Conservation (phyloP, 2,329 filamentous ascomycete species). For the Phaeosphaeria sp. region DNA sequence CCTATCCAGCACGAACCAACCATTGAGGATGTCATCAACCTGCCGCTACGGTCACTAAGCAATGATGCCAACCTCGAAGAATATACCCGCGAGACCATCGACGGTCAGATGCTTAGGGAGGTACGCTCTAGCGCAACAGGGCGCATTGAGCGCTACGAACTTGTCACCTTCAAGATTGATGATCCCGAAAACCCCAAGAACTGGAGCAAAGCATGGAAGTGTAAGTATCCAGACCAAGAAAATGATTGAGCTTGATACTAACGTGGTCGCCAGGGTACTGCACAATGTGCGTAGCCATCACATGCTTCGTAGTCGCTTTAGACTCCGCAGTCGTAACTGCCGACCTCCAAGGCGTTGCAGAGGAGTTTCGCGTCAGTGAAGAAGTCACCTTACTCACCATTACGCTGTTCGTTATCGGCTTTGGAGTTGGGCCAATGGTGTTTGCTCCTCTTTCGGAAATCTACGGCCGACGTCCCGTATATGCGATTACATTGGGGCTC, state of each 20-base stretch:
- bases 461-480: constrained; percentile 73
- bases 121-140: constrained; percentile 62
- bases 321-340: constrained; percentile 78
- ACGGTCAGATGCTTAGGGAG: constrained; percentile 64
- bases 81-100: constrained; percentile 67
- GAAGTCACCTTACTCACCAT: constrained; percentile 77
- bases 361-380: constrained; percentile 71
- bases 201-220: constrained; percentile 79
- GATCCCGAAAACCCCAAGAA: constrained; percentile 86
- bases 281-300: constrained; percentile 79
- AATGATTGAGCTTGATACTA: not conserved
- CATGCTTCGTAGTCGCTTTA: constrained; percentile 56
- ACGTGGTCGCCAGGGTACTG: constrained; percentile 53
- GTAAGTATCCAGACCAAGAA: constrained; percentile 36
- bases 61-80: constrained; percentile 64
- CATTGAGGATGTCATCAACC: constrained; percentile 58
- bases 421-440: constrained; percentile 79
- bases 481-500: constrained; percentile 69
- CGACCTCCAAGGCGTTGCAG: constrained; percentile 68
- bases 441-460: constrained; percentile 83
- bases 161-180: constrained; percentile 73
- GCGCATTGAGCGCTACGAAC: constrained; percentile 59
- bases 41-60: constrained; percentile 71
- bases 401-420: constrained; percentile 80
- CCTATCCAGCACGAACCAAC: constrained; percentile 29